Base-by-base conservation (phyloP, 2,329 filamentous ascomycete genomes). In the Metarhizium rileyi region DNA sequence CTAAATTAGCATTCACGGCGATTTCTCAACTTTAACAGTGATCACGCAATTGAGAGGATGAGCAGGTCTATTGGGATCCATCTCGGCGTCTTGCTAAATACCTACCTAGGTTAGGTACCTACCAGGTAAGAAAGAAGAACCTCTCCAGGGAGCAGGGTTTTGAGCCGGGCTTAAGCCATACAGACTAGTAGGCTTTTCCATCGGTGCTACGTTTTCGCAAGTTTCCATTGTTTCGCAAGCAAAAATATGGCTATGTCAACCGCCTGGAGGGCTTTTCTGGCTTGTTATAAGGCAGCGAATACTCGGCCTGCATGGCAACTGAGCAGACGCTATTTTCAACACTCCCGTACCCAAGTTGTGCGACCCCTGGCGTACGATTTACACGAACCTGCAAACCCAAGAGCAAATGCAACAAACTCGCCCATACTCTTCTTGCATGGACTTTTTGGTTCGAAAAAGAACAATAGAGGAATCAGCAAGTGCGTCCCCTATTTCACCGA, bases 391-490 rank as follows among this genome's bases (percentile, higher is more conserved):
- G 59, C 70, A 1, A 73, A 71, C 46, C 57, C 59, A 6, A 54
- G 50, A 40, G 64, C 66, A 2, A 65, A 68, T 25, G 62, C 66
- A 49, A 64, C 73, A 60, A 63, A 66, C 51, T 67, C 70, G 36
- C 87, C 90, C 2, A 88, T 97, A 55, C 69, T 97, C 53, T 86
- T 97, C 57, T 80, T 97, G 61, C 91, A 97, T 65, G 91, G 93
- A 1, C 75, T 97, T 10, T 96, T 97, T 62, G 91, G 91, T 20
- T 95, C 88, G 35, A 95, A 94, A 72, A 90, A 88, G 72, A 97
- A 97, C 65, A 95, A 96, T 65, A 77, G 90, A 66, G 87, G 79
- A 61, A 93, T 97, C 55, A 94, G 90, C 84, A 95, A 90, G 91
- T 95, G 74, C 66, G 85, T 70, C 28, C 30, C 10, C 41, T n/a